Evolutionary conservation across 805 yeast species (phyloP).

Genomic region (Barnettozyma sp.): DNA sequence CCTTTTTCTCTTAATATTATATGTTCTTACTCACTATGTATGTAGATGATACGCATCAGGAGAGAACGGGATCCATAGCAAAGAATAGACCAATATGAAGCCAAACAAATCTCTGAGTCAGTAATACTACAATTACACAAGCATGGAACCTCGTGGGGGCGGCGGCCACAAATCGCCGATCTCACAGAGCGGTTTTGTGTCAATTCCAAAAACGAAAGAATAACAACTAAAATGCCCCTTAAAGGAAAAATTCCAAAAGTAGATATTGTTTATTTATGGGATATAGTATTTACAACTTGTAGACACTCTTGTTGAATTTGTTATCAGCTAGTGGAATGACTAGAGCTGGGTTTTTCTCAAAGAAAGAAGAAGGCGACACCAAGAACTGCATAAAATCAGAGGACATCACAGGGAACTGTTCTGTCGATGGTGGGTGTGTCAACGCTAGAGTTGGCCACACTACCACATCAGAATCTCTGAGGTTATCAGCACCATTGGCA

Average conservation of each 20-base stretch:
- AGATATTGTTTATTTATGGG: too few relatives aligned
- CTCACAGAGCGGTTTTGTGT: too few relatives aligned
- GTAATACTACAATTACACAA: too few relatives aligned
- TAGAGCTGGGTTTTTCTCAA: slow-evolving; percentile 69
- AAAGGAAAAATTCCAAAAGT: too few relatives aligned
- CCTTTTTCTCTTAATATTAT: too few relatives aligned
- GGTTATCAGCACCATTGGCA: slow-evolving; percentile 60
- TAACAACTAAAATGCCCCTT: too few relatives aligned
- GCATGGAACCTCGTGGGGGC: neutral
- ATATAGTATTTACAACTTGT: slow-evolving; percentile 5
- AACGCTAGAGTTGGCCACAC: slow-evolving; percentile 79
- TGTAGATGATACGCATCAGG: too few relatives aligned
- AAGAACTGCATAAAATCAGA: slow-evolving; percentile 67
- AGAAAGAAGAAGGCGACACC: slow-evolving; percentile 67
- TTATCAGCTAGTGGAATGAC: slow-evolving; percentile 70
- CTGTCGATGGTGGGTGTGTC: slow-evolving; percentile 77
- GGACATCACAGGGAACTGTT: slow-evolving; percentile 89
- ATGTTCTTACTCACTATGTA: too few relatives aligned
- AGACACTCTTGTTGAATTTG: slow-evolving; percentile 47
- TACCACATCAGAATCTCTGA: slow-evolving; percentile 69
- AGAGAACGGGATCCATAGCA: too few relatives aligned
- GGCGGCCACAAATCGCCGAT: neutral
- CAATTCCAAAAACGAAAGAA: too few relatives aligned
- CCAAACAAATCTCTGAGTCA: too few relatives aligned
- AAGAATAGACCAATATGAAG: too few relatives aligned